phyloP scores from a whole-genome alignment of 768 basidiomycete genomes.

The Russula brevipes region DNA sequence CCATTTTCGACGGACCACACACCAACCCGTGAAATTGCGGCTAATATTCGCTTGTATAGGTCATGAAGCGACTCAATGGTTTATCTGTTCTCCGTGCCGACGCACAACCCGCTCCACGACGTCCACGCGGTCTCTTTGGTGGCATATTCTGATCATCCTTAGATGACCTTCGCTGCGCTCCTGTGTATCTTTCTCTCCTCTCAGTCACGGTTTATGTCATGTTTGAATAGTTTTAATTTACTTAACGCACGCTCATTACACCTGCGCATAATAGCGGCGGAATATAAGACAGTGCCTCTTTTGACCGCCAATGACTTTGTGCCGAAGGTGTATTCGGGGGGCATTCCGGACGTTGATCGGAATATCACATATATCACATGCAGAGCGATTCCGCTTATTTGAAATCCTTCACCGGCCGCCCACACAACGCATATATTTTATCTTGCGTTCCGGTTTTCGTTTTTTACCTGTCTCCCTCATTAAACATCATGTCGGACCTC shows the following conservation, averaged over 20 bases:
- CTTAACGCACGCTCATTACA: constrained; percentile 11
- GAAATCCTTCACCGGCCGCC: neutral
- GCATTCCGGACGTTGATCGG: too few relatives aligned
- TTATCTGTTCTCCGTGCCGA: constrained; percentile 85
- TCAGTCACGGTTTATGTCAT: constrained; percentile 1
- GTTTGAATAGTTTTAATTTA: neutral
- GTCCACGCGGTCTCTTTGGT: constrained; percentile 76
- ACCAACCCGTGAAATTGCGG: neutral
- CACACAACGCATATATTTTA: too few relatives aligned
- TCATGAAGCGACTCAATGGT: constrained; percentile 93
- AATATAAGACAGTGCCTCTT: neutral
- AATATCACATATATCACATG: constrained; percentile 10
- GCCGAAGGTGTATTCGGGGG: too few relatives aligned
- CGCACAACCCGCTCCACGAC: constrained; percentile 63
- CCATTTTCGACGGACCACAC: neutral
- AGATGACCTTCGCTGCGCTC: neutral
- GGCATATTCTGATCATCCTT: constrained; percentile 52
- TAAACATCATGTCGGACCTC: constrained; percentile 24
- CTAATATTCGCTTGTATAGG: constrained; percentile 40
- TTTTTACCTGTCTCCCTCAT: neutral
- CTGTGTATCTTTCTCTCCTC: neutral
- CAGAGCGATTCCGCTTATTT: neutral
- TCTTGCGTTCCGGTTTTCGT: too few relatives aligned
- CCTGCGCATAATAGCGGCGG: neutral
- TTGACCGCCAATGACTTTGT: neutral